A percentile compares a stretch with the other conserved stretches of the same genome.
These are phyloP conservation scores for Micractinium conductrix DNA, from an alignment of 139 green algal genomes.

Conservation along the genomic window DNA sequence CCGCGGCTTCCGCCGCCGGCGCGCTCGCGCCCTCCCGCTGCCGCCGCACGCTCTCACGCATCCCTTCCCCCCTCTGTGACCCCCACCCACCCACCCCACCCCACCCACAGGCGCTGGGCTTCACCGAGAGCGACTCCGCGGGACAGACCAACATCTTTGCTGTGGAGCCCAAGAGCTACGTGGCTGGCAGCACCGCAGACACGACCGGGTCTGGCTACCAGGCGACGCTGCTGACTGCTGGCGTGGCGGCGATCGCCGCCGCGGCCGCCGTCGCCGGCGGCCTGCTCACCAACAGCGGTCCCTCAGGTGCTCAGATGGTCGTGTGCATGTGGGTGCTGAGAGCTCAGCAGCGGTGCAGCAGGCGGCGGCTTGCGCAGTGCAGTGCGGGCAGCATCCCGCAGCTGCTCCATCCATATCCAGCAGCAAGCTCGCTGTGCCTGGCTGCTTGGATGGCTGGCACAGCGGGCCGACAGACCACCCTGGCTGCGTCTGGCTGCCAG, in stretches of 20 bases:
- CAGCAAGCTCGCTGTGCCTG: not conserved
- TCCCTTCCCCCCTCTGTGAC: not conserved
- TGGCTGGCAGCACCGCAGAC: conserved; percentile 39
- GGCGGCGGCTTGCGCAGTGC: not conserved
- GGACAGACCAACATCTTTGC: conserved; percentile 76
- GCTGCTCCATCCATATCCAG: not conserved
- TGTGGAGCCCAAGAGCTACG: conserved; percentile 51
- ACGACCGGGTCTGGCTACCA: conserved; percentile 13
- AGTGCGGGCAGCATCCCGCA: not conserved
- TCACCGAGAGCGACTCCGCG: conserved; percentile 68
- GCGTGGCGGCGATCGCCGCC: conserved; percentile 25
- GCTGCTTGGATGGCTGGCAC: not conserved
- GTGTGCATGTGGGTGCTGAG: no score
- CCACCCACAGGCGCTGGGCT: conserved; percentile 52
- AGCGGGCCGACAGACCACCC: not conserved
- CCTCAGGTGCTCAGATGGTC: no score
- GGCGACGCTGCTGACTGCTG: not conserved
- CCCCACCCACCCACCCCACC: not conserved
- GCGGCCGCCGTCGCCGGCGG: conserved; percentile 33
- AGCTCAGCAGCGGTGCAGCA: no score
- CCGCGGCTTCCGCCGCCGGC: not conserved
- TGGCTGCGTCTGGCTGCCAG: not conserved
- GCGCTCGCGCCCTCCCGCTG: not conserved
- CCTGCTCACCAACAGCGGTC: conserved; percentile 31
- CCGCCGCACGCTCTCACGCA: no score